Evolutionary conservation across 805 yeast genomes (phyloP), one percentile per base, ranked within the genome.

Genomic region (Sporopachydermia quercuum): DNA sequence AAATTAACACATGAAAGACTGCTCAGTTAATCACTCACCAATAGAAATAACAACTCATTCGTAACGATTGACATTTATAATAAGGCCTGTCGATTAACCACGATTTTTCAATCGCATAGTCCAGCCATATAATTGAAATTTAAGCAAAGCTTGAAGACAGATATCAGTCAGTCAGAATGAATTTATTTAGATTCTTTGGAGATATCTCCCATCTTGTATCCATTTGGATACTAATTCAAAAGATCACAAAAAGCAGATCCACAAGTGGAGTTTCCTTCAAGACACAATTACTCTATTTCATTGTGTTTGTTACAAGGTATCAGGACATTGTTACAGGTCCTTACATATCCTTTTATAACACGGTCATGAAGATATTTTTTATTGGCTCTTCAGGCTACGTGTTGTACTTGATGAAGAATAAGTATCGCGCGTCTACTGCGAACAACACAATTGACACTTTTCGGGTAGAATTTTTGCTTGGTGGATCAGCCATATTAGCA

Each of bases 211-310:
- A 91, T 56, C 61, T 84, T 57, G 74, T 79, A 14, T 77, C 93
- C 49, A 82, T 84, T 38, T 62, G 82, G 43, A 71, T 91, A 41
- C 67, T 91, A 46, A 63, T 89, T 39, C 77, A 74, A 40, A 73
- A 85, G 34, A 84, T 91, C 48, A 69, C 65, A 39, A 53, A 61
- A 4, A 70, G 80, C 41, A 65, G 65, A 44, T 77, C 93, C 4
- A 76, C 81, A 37, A 71, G 75, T 19, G 98, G 98, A 36, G 71
- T 91, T 38, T 86, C 96, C 1, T 62, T 83, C 54, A 89, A 89
- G 61, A 83, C 97, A 0, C 97, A 91, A 56, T 62, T 71, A 1
- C 62, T 89, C 34, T 91, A 89, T 56, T 74, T 71, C 35, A 46
- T 77, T 19, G 94, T 85, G 15, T 86, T 74, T 50, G 53, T 74